phyloP scores from a whole-genome alignment of 768 basidiomycete genomes.

The Agaricus subrufescens region DNA sequence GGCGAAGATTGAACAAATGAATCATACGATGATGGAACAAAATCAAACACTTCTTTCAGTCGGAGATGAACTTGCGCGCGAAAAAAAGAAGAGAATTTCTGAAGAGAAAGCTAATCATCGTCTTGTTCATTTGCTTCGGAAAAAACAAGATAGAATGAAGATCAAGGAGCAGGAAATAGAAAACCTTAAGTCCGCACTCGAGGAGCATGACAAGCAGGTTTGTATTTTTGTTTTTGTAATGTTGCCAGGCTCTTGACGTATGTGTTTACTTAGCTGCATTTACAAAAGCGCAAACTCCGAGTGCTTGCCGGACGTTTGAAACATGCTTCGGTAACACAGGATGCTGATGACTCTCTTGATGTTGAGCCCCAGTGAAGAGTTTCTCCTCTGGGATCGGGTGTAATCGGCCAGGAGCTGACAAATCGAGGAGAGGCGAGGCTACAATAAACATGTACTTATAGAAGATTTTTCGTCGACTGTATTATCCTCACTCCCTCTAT shows the following conservation, averaged over 20 bases:
- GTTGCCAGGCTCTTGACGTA: background rate
- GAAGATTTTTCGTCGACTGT: no score
- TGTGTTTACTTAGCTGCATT: background rate
- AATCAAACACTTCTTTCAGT: background rate
- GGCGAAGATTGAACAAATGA: background rate
- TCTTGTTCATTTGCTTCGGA: constrained; percentile 7
- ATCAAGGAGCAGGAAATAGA: constrained; percentile 1
- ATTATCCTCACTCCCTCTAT: no score
- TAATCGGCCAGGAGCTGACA: no score
- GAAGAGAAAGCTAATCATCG: constrained; percentile 6
- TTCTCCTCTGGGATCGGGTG: background rate
- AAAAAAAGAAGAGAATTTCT: constrained; percentile 4
- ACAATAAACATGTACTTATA: no score
- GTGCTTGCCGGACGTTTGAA: background rate
- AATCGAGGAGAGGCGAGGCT: no score
- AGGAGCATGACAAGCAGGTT: constrained; percentile 8
- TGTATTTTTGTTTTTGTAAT: background rate
- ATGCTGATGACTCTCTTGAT: constrained; percentile 5
- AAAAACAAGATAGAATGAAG: constrained; percentile 6
- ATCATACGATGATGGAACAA: background rate
- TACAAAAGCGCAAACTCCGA: constrained; percentile 4
- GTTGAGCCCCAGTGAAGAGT: background rate
- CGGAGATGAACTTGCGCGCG: background rate
- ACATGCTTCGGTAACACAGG: background rate
- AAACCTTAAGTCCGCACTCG: background rate